Conservation (phyloP, 345 rosid genomes). For the Brassica nigra region DNA sequence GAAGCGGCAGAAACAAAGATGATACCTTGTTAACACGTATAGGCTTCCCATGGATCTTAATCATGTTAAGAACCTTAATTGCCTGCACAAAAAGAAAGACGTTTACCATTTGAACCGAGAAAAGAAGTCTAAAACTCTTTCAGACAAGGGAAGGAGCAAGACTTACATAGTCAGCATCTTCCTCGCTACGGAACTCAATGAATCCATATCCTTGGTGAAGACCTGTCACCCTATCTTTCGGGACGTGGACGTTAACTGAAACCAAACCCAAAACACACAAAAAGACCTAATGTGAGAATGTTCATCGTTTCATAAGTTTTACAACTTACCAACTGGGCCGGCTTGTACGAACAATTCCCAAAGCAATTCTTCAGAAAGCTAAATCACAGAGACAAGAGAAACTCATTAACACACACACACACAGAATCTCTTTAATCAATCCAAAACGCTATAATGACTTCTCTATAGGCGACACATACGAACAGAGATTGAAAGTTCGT, state of each 20-base stretch:
- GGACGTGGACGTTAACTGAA: slow-evolving; percentile 93
- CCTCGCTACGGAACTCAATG: slow-evolving; percentile 91
- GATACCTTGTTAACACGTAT: slow-evolving; percentile 92
- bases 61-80: slow-evolving; percentile 96
- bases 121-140: neutral
- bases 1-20: neutral
- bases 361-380: slow-evolving; percentile 85
- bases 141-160: neutral
- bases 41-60: slow-evolving; percentile 93
- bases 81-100: slow-evolving; percentile 50
- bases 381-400: slow-evolving; percentile 1
- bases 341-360: slow-evolving; percentile 99
- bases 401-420: neutral
- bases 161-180: slow-evolving; percentile 95
- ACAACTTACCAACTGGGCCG: slow-evolving; percentile 84
- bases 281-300: neutral
- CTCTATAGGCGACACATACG: neutral
- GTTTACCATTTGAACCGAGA: neutral
- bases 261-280: neutral
- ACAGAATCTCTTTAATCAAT: neutral
- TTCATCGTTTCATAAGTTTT: neutral
- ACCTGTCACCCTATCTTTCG: slow-evolving; percentile 95
- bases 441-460: slow-evolving; percentile 14
- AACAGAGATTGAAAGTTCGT: too few relatives aligned
- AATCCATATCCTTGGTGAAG: slow-evolving; percentile 94